These are phyloP conservation scores for Lachancea sp. DNA, from an alignment of 805 yeast genomes.

Conservation along the genomic window DNA sequence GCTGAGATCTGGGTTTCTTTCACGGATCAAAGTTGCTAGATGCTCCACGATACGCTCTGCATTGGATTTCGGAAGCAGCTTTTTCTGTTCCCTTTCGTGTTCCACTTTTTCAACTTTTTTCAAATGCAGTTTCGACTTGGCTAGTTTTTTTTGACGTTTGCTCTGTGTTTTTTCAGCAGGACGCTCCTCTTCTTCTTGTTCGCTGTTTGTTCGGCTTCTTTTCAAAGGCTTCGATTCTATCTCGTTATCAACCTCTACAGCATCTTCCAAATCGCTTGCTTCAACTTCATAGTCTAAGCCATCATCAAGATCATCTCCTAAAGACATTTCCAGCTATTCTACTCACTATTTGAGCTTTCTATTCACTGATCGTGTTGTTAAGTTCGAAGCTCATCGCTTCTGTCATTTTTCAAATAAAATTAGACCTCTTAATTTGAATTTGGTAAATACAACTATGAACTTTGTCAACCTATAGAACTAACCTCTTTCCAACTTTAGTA, in stretches of 20 bases:
- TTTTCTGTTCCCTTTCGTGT: constrained; percentile 54
- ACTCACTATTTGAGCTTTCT: neutral
- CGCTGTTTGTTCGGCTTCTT: constrained; percentile 19
- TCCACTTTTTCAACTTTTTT: constrained; percentile 66
- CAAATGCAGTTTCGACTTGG: constrained; percentile 42
- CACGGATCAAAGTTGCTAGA: constrained; percentile 55
- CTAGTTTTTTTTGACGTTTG: constrained; percentile 30
- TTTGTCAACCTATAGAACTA: neutral
- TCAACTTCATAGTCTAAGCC: constrained; percentile 59
- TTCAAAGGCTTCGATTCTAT: neutral
- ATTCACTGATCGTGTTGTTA: neutral
- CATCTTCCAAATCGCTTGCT: constrained; percentile 33
- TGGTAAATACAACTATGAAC: neutral
- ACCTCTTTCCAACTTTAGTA: constrained; percentile 23
- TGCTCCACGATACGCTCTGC: constrained; percentile 62
- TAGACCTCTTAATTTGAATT: neutral
- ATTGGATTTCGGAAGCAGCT: constrained; percentile 44
- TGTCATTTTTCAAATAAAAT: neutral
- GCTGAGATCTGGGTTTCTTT: constrained; percentile 58
- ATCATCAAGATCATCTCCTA: constrained; percentile 73
- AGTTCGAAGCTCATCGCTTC: constrained; percentile 7
- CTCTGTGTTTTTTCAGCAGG: constrained; percentile 10
- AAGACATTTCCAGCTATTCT: neutral
- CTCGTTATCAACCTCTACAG: constrained; percentile 4
- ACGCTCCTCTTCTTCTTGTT: constrained; percentile 10